Evolutionary conservation across 2,329 filamentous ascomycete genomes (phyloP), one percentile per base, ranked within the genome.

Genomic region (Alternaria brassicicola): DNA sequence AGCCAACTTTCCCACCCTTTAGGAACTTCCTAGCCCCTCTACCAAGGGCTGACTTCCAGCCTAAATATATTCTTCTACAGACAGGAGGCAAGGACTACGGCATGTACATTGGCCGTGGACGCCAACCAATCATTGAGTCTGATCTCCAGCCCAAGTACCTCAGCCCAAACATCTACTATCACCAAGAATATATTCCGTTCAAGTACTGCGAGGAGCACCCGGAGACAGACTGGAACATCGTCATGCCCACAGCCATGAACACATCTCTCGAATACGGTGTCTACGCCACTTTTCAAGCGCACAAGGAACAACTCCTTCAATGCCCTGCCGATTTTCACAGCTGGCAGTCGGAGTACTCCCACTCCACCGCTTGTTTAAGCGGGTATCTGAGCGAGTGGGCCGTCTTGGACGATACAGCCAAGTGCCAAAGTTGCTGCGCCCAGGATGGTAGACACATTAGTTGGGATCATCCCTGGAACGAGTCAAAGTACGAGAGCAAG

Each of bases 371-470:
- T 0, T 52, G 56, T 3, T n/a, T 64, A 17, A 62, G 56, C 12
- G 59, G 59, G 9, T 64, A 58, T 23, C n/a, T 64, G 23, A 62
- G 59, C 12, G 62, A 64, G 12, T 64, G 62, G 59, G 62, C 51
- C 13, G 53, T 62, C 0, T 42, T 62, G 12, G 52, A 60, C 6
- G 59, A 64, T 6, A 17, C 46, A 4, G 62, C 56, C 21, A 47
- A 54, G 15, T 60, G 59, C 21, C 47, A 64, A 21, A 33, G 48
- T 0, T 62, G 55, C 53, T 62, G 61, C 17, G 50, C 62, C 7
- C 38, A 54, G 26, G 53, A 60, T 31, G 56, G 57, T 19, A 45
- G 42, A 3, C 9, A 42, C 6, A 15, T 61, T 1, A 55, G 28
- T n/a, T 56, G 43, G 33, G 56, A 61, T 30, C 62, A 59, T 5